Percentiles rank a stretch among this genome's conserved stretches.
Evolutionary conservation across 345 rosid species (phyloP).

Genomic region (Erucastrum elatum): DNA sequence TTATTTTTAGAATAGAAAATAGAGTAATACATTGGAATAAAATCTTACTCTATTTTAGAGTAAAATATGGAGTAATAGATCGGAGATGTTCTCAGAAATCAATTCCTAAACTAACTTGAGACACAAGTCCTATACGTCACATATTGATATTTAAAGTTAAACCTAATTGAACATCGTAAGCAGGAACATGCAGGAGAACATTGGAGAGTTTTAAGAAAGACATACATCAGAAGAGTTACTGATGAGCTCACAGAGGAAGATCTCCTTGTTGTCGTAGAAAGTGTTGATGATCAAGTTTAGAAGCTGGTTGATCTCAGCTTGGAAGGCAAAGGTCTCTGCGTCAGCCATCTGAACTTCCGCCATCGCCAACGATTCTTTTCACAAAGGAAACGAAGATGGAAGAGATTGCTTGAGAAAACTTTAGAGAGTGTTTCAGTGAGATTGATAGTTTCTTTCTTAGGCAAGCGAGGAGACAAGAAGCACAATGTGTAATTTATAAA

Average conservation of each 20-base stretch:
- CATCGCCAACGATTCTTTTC: constrained; percentile 34
- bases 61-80: no score
- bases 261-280: constrained; percentile 92
- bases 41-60: no score
- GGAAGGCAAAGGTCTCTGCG: constrained; percentile 88
- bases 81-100: no score
- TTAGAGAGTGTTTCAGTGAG: not conserved
- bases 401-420: not conserved
- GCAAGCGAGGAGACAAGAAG: no score
- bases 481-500: no score
- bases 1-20: no score
- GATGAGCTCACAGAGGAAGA: constrained; percentile 45
- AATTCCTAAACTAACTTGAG: not conserved
- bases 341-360: constrained; percentile 79
- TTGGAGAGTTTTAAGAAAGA: not conserved
- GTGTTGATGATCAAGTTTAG: constrained; percentile 84
- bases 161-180: not conserved
- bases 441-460: not conserved
- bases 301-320: constrained; percentile 90
- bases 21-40: no score
- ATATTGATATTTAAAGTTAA: not conserved
- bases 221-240: constrained; percentile 42
- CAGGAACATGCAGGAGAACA: not conserved
- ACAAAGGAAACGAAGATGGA: not conserved
- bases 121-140: not conserved